Percentiles rank a stretch among this genome's conserved stretches.
Conservation (phyloP, 768 basidiomycete genomes). For the Phaffia australis region DNA sequence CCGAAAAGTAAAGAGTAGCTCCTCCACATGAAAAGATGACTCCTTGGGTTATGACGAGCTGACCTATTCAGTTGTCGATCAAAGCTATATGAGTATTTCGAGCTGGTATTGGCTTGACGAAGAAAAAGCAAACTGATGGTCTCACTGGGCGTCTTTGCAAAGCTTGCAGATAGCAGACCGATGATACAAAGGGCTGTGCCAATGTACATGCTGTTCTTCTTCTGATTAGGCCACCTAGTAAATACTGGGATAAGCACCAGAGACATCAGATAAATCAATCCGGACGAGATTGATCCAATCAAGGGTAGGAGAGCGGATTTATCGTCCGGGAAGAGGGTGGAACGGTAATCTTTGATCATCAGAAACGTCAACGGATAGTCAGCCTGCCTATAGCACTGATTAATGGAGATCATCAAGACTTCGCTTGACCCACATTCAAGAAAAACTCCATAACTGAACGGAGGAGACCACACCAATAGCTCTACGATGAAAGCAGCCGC, state of each 20-base stretch:
- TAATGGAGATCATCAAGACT: neutral
- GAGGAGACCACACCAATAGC: neutral
- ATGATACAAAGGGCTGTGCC: neutral
- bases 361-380: neutral
- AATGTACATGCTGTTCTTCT: conserved; percentile 1
- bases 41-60: neutral
- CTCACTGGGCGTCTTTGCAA: conserved; percentile 2
- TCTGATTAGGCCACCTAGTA: neutral
- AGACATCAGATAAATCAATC: conserved; percentile 2
- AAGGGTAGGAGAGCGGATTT: neutral
- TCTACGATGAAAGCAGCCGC: conserved; percentile 3
- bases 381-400: neutral
- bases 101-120: no score
- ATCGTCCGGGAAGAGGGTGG: neutral
- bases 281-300: conserved; percentile 3
- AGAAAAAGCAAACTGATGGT: no score
- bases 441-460: neutral
- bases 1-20: neutral
- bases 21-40: neutral
- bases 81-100: no score
- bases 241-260: conserved; percentile 4
- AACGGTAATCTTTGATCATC: neutral
- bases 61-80: neutral
- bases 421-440: neutral
- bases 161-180: neutral